Conservation (phyloP, 139 green algal species). For the Zygnema circumcarinatum region DNA sequence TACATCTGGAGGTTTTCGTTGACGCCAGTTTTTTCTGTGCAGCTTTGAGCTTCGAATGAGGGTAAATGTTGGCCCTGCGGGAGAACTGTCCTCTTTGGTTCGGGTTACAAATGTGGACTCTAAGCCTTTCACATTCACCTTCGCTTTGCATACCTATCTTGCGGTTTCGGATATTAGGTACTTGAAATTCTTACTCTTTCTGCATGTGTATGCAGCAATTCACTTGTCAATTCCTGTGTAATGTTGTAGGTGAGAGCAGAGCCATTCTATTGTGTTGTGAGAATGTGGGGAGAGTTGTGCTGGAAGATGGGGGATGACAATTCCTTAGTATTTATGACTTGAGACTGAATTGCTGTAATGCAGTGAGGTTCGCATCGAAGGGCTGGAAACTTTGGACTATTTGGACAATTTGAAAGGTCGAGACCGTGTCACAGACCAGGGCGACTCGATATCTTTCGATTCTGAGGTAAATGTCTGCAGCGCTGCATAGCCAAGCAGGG, state of each 20-base stretch:
- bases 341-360: too few species aligned
- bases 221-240: too few species aligned
- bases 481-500: not conserved
- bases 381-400: slow-evolving; percentile 56
- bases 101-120: slow-evolving; percentile 57
- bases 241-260: too few species aligned
- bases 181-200: not conserved
- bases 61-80: slow-evolving; percentile 26
- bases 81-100: slow-evolving; percentile 50
- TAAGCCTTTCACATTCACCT: slow-evolving; percentile 63
- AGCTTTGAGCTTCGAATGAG: slow-evolving; percentile 50
- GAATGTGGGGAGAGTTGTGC: too few species aligned
- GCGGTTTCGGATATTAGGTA: slow-evolving; percentile 57
- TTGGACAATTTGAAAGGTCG: slow-evolving; percentile 51
- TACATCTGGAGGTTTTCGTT: too few species aligned
- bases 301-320: too few species aligned
- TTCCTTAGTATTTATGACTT: too few species aligned
- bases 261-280: too few species aligned
- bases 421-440: slow-evolving; percentile 46
- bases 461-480: slow-evolving; percentile 45
- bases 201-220: not conserved
- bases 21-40: too few species aligned
- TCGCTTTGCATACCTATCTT: slow-evolving; percentile 68
- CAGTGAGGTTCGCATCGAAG: slow-evolving; percentile 52
- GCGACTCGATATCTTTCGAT: slow-evolving; percentile 45